Evolutionary conservation across 192 early-diverging fungal species (phyloP), one percentile per base, ranked within the genome.

Genomic region (Coemansia sp.): DNA sequence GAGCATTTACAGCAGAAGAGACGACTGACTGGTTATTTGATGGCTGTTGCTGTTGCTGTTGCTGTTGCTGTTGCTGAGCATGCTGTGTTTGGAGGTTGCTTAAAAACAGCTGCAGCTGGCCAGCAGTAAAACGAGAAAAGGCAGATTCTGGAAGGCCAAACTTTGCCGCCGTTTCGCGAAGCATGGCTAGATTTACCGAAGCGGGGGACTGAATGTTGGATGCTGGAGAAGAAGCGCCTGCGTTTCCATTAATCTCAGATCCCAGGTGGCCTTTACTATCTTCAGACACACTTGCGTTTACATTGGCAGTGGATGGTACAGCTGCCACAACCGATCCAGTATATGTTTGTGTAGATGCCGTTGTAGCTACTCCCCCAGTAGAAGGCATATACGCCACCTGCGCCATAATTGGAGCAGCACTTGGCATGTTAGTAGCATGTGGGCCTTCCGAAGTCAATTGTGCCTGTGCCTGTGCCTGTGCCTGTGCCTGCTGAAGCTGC

Each of bases 71-170:
- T 40, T 69, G 68, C 40, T 72, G 72, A 42, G n/a, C 45, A 1
- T 80, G 72, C 66, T 80, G 77, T 0, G 67, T 60, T 46, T 81
- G 78, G 8, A 76, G 57, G 40, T 65, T 76, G 19, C 67, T 70
- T 18, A 81, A 16, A 45, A 81, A 73, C 15, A 43, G 48, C 52
- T 75, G 67, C 15, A 81, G 73, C 57, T 81, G 78, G 15, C 42
- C 37, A 3, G 73, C 67, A 7, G 78, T 45, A 6, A 81, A 26
- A 37, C 67, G 73, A 11, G 71, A 21, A 1, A 68, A 62, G 5
- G 58, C 67, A 11, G 39, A 66, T 22, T 74, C 73, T 21, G 66
- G 55, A 21, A 81, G 66, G 8, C 70, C 70, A 62, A 67, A 67
- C 47, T 62, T 69, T 13, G 78, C 73, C 10, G 78, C 78, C 41